Percentiles rank a stretch among this genome's conserved stretches.
These are phyloP conservation scores for Daucus carota DNA, from an alignment of 129 eudicot genomes.

Conservation along the genomic window DH1_v3.0 NC_030385.2:9829001-9829500, in stretches of 20 bases:
- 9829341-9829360: conserved; percentile 21
- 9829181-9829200: conserved; percentile 64
- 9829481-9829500: conserved; percentile 70
- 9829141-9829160: conserved; percentile 40
- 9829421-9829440: conserved; percentile 96
- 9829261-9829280: conserved; percentile 72
- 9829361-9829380: conserved; percentile 45
- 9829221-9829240: conserved; percentile 55
- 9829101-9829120: conserved; percentile 73
- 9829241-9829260: conserved; percentile 72
- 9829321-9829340: conserved; percentile 14
- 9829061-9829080: conserved; percentile 53
- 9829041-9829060: conserved; percentile 95
- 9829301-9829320: conserved; percentile 28
- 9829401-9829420: conserved; percentile 85
- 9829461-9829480: conserved; percentile 91
- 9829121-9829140: conserved; percentile 75
- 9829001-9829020: conserved; percentile 48
- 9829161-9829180: conserved; percentile 57
- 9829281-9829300: conserved; percentile 64
- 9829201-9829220: conserved; percentile 90
- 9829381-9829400: conserved; percentile 77
- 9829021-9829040: conserved; percentile 58
- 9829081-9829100: conserved; percentile 65
- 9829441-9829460: conserved; percentile 86